These are phyloP conservation scores for Pisolithus marmoratus DNA, from an alignment of 768 basidiomycete species.

Conservation along the genomic window DNA sequence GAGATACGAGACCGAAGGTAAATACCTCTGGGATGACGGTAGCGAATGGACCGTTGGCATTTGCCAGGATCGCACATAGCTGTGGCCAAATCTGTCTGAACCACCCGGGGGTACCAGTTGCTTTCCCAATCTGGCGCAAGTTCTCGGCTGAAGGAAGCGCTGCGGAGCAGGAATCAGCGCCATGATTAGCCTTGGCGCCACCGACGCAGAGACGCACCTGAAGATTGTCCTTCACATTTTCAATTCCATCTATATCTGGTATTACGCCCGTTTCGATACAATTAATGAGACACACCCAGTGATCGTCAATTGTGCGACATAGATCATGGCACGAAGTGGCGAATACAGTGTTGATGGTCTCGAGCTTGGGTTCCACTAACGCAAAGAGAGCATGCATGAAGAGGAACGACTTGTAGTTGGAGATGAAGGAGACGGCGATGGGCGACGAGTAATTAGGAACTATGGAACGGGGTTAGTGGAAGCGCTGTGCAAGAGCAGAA, in stretches of 20 bases:
- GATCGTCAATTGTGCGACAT: slow-evolving; percentile 10
- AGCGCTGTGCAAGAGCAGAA: too few relatives aligned
- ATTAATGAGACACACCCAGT: slow-evolving; percentile 16
- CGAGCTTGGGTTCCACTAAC: slow-evolving; percentile 14
- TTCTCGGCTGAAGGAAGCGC: too few relatives aligned
- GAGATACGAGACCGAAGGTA: too few relatives aligned
- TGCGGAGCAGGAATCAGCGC: too few relatives aligned
- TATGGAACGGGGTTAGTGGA: background rate
- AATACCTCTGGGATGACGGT: too few relatives aligned
- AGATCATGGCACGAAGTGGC: slow-evolving; percentile 16
- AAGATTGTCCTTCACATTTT: slow-evolving; percentile 10
- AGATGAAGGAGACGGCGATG: slow-evolving; percentile 12
- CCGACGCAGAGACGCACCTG: background rate
- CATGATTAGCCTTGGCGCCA: too few relatives aligned
- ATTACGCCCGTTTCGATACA: slow-evolving; percentile 12
- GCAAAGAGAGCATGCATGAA: slow-evolving; percentile 19
- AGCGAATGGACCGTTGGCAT: too few relatives aligned
- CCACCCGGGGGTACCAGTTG: too few relatives aligned
- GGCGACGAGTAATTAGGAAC: slow-evolving; percentile 12
- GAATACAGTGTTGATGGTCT: slow-evolving; percentile 17
- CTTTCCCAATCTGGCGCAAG: too few relatives aligned
- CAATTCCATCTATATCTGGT: slow-evolving; percentile 10
- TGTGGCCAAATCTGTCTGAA: too few relatives aligned
- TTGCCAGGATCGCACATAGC: too few relatives aligned
- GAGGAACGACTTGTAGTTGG: slow-evolving; percentile 18